Evolutionary conservation across 441 rosid species (phyloP).

Genomic region (Pelargonium citronellum): DNA sequence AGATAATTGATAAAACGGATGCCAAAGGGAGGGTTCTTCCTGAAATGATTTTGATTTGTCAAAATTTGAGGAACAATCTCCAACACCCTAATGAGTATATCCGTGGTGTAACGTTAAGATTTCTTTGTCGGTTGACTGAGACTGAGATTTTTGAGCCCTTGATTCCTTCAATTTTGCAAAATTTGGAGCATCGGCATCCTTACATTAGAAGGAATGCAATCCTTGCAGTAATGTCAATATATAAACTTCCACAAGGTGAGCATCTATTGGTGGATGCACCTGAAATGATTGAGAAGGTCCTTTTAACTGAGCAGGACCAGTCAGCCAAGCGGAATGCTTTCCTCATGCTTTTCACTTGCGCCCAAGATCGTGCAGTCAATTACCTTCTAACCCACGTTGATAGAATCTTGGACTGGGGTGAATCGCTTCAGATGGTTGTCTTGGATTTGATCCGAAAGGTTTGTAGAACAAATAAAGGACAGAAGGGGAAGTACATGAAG

Average conservation of each 20-base stretch:
- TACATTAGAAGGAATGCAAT: conserved; percentile 67
- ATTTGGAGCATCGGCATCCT: conserved; percentile 66
- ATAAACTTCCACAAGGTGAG: conserved; percentile 26
- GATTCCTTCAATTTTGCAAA: conserved; percentile 66
- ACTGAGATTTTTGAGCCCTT: conserved; percentile 71
- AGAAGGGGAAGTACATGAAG: conserved; percentile 82
- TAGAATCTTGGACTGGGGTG: conserved; percentile 79
- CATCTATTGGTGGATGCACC: conserved; percentile 22
- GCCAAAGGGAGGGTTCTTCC: conserved; percentile 53
- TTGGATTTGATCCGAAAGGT: conserved; percentile 81
- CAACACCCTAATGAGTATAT: conserved; percentile 83
- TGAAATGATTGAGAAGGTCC: conserved; percentile 24
- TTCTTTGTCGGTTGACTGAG: conserved; percentile 65
- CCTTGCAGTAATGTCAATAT: conserved; percentile 49
- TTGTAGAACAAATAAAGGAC: conserved; percentile 65
- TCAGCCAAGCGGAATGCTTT: conserved; percentile 85
- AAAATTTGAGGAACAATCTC: conserved; percentile 73
- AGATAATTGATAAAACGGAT: conserved; percentile 68
- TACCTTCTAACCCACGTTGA: conserved; percentile 73
- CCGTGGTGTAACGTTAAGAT: conserved; percentile 73
- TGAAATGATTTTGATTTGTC: conserved; percentile 79
- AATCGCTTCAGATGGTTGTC: conserved; percentile 86
- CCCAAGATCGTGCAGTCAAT: conserved; percentile 68
- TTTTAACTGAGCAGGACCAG: conserved; percentile 63
- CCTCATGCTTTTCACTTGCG: conserved; percentile 84